Conservation (phyloP, 768 basidiomycete species). For the Termitomyces sp. region DNA sequence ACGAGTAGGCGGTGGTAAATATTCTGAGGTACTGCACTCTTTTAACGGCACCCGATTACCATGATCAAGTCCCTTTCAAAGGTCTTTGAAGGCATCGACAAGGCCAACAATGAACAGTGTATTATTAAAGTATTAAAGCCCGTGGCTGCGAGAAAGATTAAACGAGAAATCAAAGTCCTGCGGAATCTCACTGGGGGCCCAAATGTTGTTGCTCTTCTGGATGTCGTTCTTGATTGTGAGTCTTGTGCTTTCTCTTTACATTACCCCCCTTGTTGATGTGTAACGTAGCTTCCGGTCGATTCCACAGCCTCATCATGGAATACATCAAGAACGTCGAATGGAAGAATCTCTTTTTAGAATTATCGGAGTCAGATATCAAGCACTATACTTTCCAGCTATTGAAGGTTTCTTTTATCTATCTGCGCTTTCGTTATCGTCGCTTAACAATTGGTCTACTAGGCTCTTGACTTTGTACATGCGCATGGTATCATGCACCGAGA, state of each 20-base stretch:
- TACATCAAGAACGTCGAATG: constrained; percentile 66
- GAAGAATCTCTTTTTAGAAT: constrained; percentile 49
- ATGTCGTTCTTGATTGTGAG: constrained; percentile 58
- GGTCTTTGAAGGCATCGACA: constrained; percentile 60
- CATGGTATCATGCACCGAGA: constrained; percentile 67
- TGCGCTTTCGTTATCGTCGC: background rate
- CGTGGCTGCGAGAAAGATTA: constrained; percentile 66
- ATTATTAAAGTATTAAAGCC: constrained; percentile 73
- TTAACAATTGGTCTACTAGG: constrained; percentile 20
- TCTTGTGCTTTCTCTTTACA: background rate
- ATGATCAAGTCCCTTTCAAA: constrained; percentile 14
- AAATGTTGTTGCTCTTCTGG: constrained; percentile 62
- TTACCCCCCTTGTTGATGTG: background rate
- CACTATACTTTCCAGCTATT: constrained; percentile 65
- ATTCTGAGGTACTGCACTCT: constrained; percentile 47
- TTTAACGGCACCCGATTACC: background rate
- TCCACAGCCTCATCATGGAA: constrained; percentile 64
- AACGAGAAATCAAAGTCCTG: constrained; percentile 71
- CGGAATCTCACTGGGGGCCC: constrained; percentile 65
- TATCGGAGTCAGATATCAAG: constrained; percentile 63
- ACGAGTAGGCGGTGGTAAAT: constrained; percentile 61
- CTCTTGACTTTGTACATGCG: constrained; percentile 67
- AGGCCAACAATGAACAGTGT: constrained; percentile 46
- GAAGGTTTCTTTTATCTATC: constrained; percentile 32
- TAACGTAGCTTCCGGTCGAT: constrained; percentile 41